A percentile compares a stretch with the other conserved stretches of the same genome.
Evolutionary conservation across 805 yeast genomes (phyloP).

Genomic region (Komagataella ulmi): DNA sequence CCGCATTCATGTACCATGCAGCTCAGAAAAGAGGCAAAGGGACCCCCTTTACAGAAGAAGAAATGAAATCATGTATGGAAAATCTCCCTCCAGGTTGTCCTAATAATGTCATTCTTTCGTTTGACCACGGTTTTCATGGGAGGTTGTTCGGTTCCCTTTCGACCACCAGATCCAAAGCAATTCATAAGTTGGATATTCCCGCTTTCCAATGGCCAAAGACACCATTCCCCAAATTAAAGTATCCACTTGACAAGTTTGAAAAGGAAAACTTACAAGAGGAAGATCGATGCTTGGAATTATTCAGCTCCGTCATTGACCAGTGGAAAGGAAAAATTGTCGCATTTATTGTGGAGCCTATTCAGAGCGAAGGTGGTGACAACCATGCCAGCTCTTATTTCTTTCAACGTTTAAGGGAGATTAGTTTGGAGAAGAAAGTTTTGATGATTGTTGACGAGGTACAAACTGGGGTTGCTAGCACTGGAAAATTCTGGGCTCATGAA

Average conservation of each 20-base stretch:
- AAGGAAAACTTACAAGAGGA: constrained; percentile 80
- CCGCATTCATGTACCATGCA: constrained; percentile 75
- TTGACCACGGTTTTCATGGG: constrained; percentile 88
- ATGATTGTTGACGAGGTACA: constrained; percentile 80
- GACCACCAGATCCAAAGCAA: constrained; percentile 86
- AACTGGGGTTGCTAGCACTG: constrained; percentile 85
- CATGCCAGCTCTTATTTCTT: constrained; percentile 68
- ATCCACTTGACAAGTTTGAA: constrained; percentile 80
- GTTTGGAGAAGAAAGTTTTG: constrained; percentile 55
- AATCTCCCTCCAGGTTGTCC: constrained; percentile 86
- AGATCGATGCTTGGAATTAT: constrained; percentile 61
- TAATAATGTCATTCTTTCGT: constrained; percentile 72
- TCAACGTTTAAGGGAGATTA: constrained; percentile 72
- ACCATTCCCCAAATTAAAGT: constrained; percentile 64
- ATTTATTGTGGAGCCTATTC: constrained; percentile 80
- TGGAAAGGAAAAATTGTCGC: constrained; percentile 82
- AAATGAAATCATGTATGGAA: constrained; percentile 61
- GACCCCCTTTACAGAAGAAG: constrained; percentile 52
- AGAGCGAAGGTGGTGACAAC: constrained; percentile 87
- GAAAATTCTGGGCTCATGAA: constrained; percentile 81
- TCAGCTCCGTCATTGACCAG: constrained; percentile 53
- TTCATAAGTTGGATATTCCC: constrained; percentile 88
- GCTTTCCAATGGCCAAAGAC: constrained; percentile 97
- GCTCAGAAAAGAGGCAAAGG: constrained; percentile 50
- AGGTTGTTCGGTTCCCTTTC: constrained; percentile 87